Evolutionary conservation across 345 rosid genomes (phyloP), one percentile per base, ranked within the genome.

Genomic region (Pistacia vera): DNA sequence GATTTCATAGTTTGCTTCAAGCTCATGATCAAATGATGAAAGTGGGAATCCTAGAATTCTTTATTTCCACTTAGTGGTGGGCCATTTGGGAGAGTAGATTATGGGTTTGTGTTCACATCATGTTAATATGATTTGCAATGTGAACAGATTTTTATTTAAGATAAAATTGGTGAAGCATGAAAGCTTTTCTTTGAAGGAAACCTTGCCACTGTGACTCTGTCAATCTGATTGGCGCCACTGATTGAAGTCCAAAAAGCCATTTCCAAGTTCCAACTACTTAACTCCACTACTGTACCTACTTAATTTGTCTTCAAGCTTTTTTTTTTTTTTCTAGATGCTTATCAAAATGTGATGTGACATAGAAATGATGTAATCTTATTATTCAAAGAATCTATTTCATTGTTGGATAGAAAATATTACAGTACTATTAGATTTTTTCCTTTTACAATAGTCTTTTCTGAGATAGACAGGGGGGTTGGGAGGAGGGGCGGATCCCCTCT

Each of bases 31-130:
- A 71, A 66, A 72, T 58, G 60, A 75, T 72, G 67, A 52, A 80
- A 66, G 79, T 75, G 17, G 64, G 64, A 57, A 13, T 36, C 20
- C 54, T 48, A 44, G 70, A 52, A 14, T 0, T 68, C 25, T 14
- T 57, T 35, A 28, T 44, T 70, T 55, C 49, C 33, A 28, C 48
- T 35, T 38, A n/a, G 33, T 70, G 49, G 78, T 75, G 79, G 78
- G 70, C 69, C 63, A 66, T n/a, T 46, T 36, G 1, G 35, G 8
- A 9, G 9, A 48, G 56, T 77, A n/a, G 54, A 36, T 30, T 35
- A 13, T 57, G 69, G 55, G 30, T 16, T 20, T 41, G 54, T 8
- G 17, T 78, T 70, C 70, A 70, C 80, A 68, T 57, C 82, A 68
- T 57, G 63, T n/a, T 64, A 49, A 14, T 8, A 36, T 72, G 54